Conservation (phyloP, 495 filamentous ascomycete species). For the Penicillium mononematosum region DNA sequence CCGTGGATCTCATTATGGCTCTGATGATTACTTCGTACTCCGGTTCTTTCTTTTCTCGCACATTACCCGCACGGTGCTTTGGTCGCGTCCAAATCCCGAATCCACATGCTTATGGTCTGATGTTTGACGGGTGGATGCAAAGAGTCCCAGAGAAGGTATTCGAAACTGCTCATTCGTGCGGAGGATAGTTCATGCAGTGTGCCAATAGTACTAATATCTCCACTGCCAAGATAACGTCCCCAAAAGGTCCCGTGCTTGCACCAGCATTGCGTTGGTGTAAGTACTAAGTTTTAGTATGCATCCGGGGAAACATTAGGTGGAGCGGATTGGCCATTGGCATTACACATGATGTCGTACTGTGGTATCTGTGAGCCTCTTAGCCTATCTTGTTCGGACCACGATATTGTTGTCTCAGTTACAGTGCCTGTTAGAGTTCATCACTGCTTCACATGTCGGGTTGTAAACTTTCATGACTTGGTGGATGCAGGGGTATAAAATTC, state of each 20-base stretch:
- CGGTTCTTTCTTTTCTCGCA: not conserved
- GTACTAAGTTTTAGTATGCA: constrained; percentile 4
- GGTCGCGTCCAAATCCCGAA: constrained; percentile 9
- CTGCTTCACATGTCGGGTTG: not conserved
- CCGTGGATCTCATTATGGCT: not conserved
- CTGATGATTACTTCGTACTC: not conserved
- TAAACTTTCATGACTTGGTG: not conserved
- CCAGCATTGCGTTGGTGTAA: not conserved
- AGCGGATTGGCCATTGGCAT: not conserved
- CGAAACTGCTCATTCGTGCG: constrained; percentile 4
- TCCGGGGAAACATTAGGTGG: constrained; percentile 5
- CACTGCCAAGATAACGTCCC: constrained; percentile 6
- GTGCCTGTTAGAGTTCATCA: not conserved
- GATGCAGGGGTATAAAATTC: constrained; percentile 9
- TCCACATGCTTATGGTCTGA: not conserved
- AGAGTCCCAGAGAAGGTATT: not conserved
- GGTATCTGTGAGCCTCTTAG: not conserved
- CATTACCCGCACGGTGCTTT: constrained; percentile 1
- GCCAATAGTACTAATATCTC: not conserved
- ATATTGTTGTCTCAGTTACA: not conserved
- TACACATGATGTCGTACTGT: not conserved
- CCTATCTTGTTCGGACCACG: not conserved
- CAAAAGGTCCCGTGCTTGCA: not conserved
- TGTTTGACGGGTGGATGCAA: not conserved
- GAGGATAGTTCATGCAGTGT: constrained; percentile 4